These are phyloP conservation scores for Annulohypoxylon truncatum DNA, from an alignment of 2,329 filamentous ascomycete species.

Conservation along the genomic window DNA sequence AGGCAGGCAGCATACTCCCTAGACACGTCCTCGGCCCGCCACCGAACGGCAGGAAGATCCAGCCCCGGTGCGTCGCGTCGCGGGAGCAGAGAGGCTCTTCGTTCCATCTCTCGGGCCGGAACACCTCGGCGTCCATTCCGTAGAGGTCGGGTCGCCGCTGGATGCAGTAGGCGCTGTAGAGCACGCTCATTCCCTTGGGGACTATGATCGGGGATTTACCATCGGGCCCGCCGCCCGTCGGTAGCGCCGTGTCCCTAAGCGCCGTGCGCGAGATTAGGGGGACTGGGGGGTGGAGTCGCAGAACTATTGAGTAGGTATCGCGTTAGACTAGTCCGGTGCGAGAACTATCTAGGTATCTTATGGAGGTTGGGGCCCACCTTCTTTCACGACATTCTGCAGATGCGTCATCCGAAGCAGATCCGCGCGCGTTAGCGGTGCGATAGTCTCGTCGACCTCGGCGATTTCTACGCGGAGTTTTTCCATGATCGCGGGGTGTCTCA, in stretches of 20 bases:
- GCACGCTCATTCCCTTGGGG: conserved; percentile 54
- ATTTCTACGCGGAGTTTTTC: conserved; percentile 41
- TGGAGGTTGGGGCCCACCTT: conserved; percentile 33
- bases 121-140: conserved; percentile 55
- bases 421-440: conserved; percentile 31
- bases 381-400: conserved; percentile 44
- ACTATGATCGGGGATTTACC: conserved; percentile 44
- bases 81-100: conserved; percentile 38
- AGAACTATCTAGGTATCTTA: neutral
- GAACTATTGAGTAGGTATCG: neutral
- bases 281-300: conserved; percentile 44
- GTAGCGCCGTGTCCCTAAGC: conserved; percentile 40
- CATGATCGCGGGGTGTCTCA: conserved; percentile 41
- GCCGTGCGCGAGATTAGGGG: conserved; percentile 43
- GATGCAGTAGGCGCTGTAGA: conserved; percentile 57
- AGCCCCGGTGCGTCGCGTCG: conserved; percentile 38
- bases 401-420: conserved; percentile 39
- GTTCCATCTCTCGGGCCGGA: conserved; percentile 60
- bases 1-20: conserved; percentile 37
- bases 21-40: conserved; percentile 44
- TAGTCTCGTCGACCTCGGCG: conserved; percentile 27
- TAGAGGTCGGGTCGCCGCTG: conserved; percentile 56
- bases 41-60: conserved; percentile 45
- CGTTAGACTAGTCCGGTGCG: neutral
- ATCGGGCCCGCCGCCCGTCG: conserved; percentile 44